Conservation (phyloP, 352 stramenopile genomes). For the Globisporangium echinulatum region DNA sequence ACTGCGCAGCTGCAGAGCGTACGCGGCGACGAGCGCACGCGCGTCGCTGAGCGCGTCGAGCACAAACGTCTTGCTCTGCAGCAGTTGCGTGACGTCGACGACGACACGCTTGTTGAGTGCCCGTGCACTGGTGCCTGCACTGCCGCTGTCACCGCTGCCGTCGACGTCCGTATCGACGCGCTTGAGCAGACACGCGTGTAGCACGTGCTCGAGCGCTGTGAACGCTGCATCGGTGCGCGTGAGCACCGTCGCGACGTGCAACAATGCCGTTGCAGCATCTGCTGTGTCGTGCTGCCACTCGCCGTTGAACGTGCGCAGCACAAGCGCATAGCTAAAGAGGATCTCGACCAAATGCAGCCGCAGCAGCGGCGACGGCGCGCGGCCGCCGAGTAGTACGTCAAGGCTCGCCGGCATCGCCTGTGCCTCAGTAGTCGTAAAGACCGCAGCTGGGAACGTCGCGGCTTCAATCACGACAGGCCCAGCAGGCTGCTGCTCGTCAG, state of each 20-base stretch:
- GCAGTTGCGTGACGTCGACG: conserved; percentile 33
- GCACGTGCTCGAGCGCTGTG: conserved; percentile 37
- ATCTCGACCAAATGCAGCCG: conserved; percentile 61
- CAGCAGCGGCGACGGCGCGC: conserved; percentile 32
- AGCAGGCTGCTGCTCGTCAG: conserved; percentile 5
- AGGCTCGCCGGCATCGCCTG: conserved; percentile 30
- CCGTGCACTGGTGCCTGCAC: conserved; percentile 1
- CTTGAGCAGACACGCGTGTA: conserved; percentile 31
- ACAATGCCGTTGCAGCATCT: conserved; percentile 36
- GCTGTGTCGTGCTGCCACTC: conserved; percentile 56
- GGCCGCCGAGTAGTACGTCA: conserved; percentile 21
- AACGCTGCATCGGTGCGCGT: conserved; percentile 33
- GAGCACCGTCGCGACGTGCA: conserved; percentile 48
- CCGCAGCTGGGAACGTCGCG: conserved; percentile 28
- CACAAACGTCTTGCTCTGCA: conserved; percentile 40
- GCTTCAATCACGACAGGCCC: conserved; percentile 24
- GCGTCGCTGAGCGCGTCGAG: conserved; percentile 61
- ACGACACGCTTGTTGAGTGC: conserved; percentile 27
- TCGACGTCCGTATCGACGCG: conserved; percentile 11
- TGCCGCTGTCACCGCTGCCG: conserved; percentile 1
- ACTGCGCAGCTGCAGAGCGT: conserved; percentile 21
- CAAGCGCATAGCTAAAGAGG: conserved; percentile 61
- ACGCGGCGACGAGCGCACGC: conserved; percentile 29
- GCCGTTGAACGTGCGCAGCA: conserved; percentile 71
- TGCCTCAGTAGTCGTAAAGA: conserved; percentile 41